Evolutionary conservation across 2,329 filamentous ascomycete species (phyloP), one percentile per base, ranked within the genome.

Genomic region (Penicillium sp.): DNA sequence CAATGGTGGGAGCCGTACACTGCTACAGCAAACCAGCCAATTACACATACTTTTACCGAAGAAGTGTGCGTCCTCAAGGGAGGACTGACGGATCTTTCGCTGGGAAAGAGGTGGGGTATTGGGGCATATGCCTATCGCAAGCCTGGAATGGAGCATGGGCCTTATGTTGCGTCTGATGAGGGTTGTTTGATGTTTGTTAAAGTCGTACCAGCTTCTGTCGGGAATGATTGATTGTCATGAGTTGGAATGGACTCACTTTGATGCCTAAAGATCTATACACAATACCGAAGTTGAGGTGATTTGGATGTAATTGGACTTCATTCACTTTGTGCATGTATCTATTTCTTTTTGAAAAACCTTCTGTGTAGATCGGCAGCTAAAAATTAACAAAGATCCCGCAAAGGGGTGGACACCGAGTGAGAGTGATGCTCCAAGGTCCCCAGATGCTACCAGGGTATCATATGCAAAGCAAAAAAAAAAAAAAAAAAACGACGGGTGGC

Each of bases 131-230:
- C 71, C 13, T 75, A 74, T 56, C 66, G 72, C 18, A 65, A 70
- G 45, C 70, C 72, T 13, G 71, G 70, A 9, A 75, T 73, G 72
- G 57, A 69, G 53, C 70, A 74, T 63, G 73, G 73, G 0, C 73
- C 70, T 12, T 74, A 73, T 52, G 58, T 54, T 49, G 52, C 61
- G 23, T 70, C 65, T 24, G 59, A 65, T 29, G 45, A 63, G 5
- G 72, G 72, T 4, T 76, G 71, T 53, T 60, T 75, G 51, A 70
- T 67, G 64, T 71, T 70, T 49, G 60, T 61, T 10, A 61, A 61
- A 42, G 48, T 55, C n/a, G 24, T 47, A 4, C 54, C 56, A 21
- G 47, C 15, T 38, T 36, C 36, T 39, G 16, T 16, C 4, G 18
- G 3, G 12, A 10, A 13, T 4, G 16, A 39, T 21, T 39, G 36